Conservation (phyloP, 768 basidiomycete species). For the Amanita phalloides region DNA sequence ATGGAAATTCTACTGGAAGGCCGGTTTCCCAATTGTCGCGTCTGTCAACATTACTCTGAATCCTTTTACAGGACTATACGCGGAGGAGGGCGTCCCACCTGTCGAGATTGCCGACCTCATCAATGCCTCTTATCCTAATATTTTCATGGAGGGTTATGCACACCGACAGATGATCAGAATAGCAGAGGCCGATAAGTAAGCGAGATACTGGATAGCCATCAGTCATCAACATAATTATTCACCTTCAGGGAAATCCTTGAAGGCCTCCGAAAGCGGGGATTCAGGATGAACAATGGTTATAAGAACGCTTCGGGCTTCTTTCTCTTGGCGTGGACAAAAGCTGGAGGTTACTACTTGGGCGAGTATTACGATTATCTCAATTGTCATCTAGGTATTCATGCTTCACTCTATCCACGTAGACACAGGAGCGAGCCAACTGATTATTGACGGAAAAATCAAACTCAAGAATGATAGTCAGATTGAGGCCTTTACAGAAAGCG, state of each 20-base stretch:
- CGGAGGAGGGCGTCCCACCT: conserved; percentile 32
- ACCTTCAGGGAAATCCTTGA: conserved; percentile 29
- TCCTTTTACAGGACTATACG: conserved; percentile 26
- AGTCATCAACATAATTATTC: background rate
- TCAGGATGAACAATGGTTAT: conserved; percentile 39
- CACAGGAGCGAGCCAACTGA: conserved; percentile 47
- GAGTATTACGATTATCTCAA: conserved; percentile 1
- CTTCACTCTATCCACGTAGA: conserved; percentile 21
- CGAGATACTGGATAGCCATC: background rate
- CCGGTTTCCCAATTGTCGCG: background rate
- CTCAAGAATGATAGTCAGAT: conserved; percentile 52
- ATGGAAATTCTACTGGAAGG: conserved; percentile 16
- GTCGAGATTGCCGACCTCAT: conserved; percentile 36
- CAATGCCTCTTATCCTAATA: conserved; percentile 35
- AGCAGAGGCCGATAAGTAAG: conserved; percentile 46
- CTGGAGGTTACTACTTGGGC: conserved; percentile 65
- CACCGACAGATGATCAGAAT: conserved; percentile 27
- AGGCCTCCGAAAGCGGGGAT: conserved; percentile 45
- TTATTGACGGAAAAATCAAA: conserved; percentile 61
- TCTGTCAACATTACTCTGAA: background rate
- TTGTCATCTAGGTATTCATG: background rate
- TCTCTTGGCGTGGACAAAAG: conserved; percentile 33
- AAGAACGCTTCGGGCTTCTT: conserved; percentile 38
- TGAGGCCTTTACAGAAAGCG: conserved; percentile 28
- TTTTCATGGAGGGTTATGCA: conserved; percentile 16